These are phyloP conservation scores for Toxicodendron radicans DNA, from an alignment of 345 rosid species.

Conservation along the genomic window DNA sequence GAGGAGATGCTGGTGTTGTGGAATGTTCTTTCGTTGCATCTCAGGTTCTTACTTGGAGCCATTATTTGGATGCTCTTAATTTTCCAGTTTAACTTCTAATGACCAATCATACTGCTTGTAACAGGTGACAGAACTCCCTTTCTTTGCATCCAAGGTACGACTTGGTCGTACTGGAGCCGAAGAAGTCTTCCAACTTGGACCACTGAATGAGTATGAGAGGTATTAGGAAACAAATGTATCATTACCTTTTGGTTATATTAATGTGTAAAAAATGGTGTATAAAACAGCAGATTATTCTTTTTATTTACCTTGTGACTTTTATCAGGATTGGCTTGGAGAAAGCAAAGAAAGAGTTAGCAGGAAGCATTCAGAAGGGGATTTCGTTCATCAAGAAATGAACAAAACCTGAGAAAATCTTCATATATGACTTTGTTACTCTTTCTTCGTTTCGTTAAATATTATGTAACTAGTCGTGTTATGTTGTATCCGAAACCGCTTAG, in stretches of 20 bases:
- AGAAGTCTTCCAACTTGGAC: slow-evolving; percentile 67
- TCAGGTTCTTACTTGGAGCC: slow-evolving; percentile 28
- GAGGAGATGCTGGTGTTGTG: slow-evolving; percentile 67
- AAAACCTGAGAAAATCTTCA: slow-evolving; percentile 11
- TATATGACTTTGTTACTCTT: not conserved
- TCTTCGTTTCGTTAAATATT: not conserved
- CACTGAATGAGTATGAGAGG: slow-evolving; percentile 76
- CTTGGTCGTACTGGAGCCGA: slow-evolving; percentile 73
- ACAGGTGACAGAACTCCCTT: slow-evolving; percentile 78
- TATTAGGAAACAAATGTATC: slow-evolving; percentile 6
- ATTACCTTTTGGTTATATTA: not conserved
- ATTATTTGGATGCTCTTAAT: not conserved
- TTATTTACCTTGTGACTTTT: slow-evolving; percentile 3
- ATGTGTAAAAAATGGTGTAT: not conserved
- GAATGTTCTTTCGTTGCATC: slow-evolving; percentile 72
- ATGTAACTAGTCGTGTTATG: not conserved
- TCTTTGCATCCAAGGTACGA: slow-evolving; percentile 77
- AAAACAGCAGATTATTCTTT: not conserved
- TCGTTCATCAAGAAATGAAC: slow-evolving; percentile 59
- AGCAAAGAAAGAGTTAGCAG: slow-evolving; percentile 68
- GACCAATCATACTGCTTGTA: not conserved
- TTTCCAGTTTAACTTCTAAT: not conserved
- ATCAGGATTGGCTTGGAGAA: slow-evolving; percentile 68
- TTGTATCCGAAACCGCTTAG: not conserved
- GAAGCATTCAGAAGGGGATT: slow-evolving; percentile 75